phyloP scores from a whole-genome alignment of 352 stramenopile genomes.

The Albugo laibachii region DNA sequence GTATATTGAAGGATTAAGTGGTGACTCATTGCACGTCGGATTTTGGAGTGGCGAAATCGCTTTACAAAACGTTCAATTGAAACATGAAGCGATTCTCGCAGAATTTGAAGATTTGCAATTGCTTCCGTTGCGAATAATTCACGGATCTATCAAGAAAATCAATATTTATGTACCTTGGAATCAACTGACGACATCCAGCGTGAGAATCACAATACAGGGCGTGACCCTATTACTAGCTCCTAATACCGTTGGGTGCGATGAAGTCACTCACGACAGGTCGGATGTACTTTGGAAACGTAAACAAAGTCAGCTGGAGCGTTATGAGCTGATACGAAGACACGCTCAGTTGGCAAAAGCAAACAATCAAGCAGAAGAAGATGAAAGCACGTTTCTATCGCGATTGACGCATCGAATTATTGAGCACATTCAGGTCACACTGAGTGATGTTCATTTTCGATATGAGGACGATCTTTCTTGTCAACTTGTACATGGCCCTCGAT shows the following conservation, averaged over 20 bases:
- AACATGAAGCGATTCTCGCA: constrained; percentile 40
- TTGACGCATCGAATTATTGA: constrained; percentile 56
- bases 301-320: constrained; percentile 34
- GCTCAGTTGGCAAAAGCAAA: constrained; percentile 27
- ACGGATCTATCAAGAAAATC: constrained; percentile 33
- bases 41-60: constrained; percentile 70
- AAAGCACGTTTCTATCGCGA: constrained; percentile 61
- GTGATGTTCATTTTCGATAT: constrained; percentile 52
- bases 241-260: constrained; percentile 7
- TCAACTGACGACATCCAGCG: constrained; percentile 51
- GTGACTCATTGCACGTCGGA: constrained; percentile 62
- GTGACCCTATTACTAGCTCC: constrained; percentile 46
- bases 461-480: constrained; percentile 16
- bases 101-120: constrained; percentile 21
- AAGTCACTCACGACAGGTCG: constrained; percentile 16
- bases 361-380: constrained; percentile 23
- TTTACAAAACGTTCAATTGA: constrained; percentile 46
- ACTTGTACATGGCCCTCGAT: no score
- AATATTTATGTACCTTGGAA: constrained; percentile 77
- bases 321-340: constrained; percentile 50
- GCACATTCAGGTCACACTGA: constrained; percentile 49
- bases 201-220: constrained; percentile 51
- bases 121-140: constrained; percentile 38
- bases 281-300: constrained; percentile 39
- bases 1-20: constrained; percentile 55